These are phyloP conservation scores for Saturnispora dispora DNA, from an alignment of 805 yeast genomes.

Conservation along the genomic window DNA sequence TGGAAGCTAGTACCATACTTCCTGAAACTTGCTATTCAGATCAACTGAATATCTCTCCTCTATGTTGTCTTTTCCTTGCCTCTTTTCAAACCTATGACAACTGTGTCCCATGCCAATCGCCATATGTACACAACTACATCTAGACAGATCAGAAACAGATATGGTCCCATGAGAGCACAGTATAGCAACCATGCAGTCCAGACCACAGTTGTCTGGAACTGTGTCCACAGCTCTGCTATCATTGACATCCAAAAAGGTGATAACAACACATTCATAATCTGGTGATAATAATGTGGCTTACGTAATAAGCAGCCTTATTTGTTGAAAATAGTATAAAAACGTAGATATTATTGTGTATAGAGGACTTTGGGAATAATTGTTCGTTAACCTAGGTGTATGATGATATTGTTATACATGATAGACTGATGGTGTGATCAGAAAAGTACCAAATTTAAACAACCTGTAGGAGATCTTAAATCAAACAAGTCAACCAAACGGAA, in stretches of 20 bases:
- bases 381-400: not conserved
- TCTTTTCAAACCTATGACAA: not conserved
- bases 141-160: conserved; percentile 15
- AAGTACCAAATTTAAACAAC: no score
- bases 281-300: not conserved
- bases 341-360: not conserved
- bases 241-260: not conserved
- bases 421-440: no score
- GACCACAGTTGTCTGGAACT: not conserved
- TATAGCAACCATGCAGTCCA: conserved; percentile 1
- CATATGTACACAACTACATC: conserved; percentile 21
- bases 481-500: no score
- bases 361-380: not conserved
- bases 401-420: not conserved
- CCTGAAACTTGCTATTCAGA: not conserved
- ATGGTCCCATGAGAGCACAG: conserved; percentile 16
- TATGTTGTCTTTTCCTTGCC: not conserved
- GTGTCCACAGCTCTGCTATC: conserved; percentile 1
- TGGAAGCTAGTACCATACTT: not conserved
- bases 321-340: not conserved
- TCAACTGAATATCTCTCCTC: not conserved
- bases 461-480: no score
- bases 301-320: not conserved
- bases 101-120: conserved; percentile 11
- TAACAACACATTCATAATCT: not conserved